Base-by-base conservation (phyloP, 495 filamentous ascomycete species). In the Letharia columbiana region DNA sequence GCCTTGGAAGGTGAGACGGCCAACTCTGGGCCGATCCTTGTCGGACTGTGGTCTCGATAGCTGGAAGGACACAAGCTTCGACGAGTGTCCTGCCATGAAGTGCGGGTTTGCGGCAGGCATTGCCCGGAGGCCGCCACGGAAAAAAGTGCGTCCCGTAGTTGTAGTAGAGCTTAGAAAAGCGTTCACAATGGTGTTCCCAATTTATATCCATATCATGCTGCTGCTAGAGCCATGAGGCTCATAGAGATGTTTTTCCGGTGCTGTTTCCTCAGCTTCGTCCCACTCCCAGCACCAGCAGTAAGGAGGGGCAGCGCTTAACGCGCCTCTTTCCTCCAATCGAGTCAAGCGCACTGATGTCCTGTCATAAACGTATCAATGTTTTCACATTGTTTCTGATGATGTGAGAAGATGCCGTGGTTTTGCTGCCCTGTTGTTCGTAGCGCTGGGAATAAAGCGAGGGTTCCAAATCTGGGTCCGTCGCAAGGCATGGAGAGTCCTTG, bases 1-100 rank as follows among this genome's bases (percentile, higher is more conserved):
- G 62, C 85, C 84, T 20, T 81, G 71, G 7, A 91, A 70, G 4
- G 80, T 72, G 40, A 96, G 76, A 63, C 75, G 80, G 23, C 91
- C 92, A 35, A 92, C 73, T 70, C 89, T 76, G 56, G 80, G 78
- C 73, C 72, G 61, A 79, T 71, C 11, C 72, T 70, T 15, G 73
- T 72, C 12, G 71, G 72, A 23, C 68, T 66, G 60, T 37, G 73
- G 63, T 41, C 63, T 59, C 41, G 75, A 67, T 39, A 77, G 58
- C 49, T 50, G 76, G 65, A 80, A 80, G 18, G 64, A 74, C 71
- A 77, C 64, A 2, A 44, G 18, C 23, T 40, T 66, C 59, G 64
- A 50, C 23, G 20, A 37, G 37, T 35, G 44, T 41, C 47, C 18
- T 13, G 57, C 42, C 28, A 42, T 37, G 18, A 20, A 18, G 31